Percentiles rank a stretch among this genome's conserved stretches.
Evolutionary conservation across 2,329 filamentous ascomycete genomes (phyloP).

Genomic region (Epichloe sibirici): DNA sequence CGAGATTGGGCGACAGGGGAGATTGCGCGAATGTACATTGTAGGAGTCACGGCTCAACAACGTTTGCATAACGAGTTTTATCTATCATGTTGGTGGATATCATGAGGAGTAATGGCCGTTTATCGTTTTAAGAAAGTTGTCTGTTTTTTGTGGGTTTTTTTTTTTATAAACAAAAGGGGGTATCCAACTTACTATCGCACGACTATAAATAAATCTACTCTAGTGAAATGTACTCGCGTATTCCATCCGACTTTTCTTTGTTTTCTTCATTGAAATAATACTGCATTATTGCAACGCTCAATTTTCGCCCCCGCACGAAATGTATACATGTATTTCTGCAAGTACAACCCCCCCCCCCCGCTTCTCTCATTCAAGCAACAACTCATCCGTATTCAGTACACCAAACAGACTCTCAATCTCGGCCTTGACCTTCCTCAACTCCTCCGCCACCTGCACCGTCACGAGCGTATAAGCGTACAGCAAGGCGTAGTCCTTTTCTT

Average conservation of each 20-base stretch:
- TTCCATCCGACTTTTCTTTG: not conserved
- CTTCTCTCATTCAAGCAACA: constrained; percentile 37
- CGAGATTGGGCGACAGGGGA: constrained; percentile 52
- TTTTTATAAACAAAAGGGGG: not conserved
- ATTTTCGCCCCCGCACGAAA: not conserved
- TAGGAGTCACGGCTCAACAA: constrained; percentile 14
- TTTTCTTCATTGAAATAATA: not conserved
- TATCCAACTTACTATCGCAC: not conserved
- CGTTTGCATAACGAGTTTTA: not conserved
- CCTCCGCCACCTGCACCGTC: constrained; percentile 53
- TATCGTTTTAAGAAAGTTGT: not conserved
- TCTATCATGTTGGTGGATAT: not conserved
- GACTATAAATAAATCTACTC: too few relatives aligned
- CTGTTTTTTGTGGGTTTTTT: too few relatives aligned
- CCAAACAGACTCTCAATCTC: constrained; percentile 54
- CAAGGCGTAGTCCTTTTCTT: constrained; percentile 77
- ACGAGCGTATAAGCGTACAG: constrained; percentile 80
- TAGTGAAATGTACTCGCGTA: not conserved
- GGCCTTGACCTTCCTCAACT: constrained; percentile 45
- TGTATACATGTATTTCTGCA: not conserved
- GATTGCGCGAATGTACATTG: constrained; percentile 49
- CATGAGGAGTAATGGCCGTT: not conserved
- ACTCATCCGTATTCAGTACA: constrained; percentile 45
- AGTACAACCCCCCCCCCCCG: too few relatives aligned
- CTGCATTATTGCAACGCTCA: too few relatives aligned